A percentile compares a stretch with the other conserved stretches of the same genome.
Evolutionary conservation across 208 protist species (phyloP).

Genomic region (Tritrichomonas foetus): DNA sequence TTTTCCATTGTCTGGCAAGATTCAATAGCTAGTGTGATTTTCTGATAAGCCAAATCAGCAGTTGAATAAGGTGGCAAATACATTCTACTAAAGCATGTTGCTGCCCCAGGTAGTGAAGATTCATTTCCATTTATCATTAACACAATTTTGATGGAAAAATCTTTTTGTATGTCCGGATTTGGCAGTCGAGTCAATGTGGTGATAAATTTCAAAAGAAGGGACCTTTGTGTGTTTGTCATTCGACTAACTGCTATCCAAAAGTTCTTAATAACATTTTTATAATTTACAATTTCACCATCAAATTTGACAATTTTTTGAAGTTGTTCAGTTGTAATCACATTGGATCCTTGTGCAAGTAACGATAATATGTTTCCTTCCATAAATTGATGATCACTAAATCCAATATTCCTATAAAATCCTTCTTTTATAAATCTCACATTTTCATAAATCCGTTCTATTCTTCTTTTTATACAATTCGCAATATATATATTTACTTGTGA

Average conservation of each 20-base stretch:
- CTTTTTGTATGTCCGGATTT: neutral
- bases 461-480: neutral
- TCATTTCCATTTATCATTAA: neutral
- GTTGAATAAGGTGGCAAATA: neutral
- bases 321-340: neutral
- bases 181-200: neutral
- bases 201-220: neutral
- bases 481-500: neutral
- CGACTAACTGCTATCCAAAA: neutral
- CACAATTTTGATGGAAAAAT: neutral
- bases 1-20: slow-evolving; percentile 12
- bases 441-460: neutral
- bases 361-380: neutral
- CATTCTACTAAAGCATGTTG: neutral
- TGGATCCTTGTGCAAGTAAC: neutral
- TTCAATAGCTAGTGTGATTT: neutral
- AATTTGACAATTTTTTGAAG: neutral
- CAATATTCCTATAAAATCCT: neutral
- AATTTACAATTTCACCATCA: neutral
- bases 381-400: neutral
- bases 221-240: neutral
- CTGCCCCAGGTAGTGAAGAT: neutral
- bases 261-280: neutral
- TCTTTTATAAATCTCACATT: neutral
- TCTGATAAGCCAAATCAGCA: neutral